Conservation (phyloP, 1,284 basidiomycete genomes). For the Ceratobasidium sp. region DNA sequence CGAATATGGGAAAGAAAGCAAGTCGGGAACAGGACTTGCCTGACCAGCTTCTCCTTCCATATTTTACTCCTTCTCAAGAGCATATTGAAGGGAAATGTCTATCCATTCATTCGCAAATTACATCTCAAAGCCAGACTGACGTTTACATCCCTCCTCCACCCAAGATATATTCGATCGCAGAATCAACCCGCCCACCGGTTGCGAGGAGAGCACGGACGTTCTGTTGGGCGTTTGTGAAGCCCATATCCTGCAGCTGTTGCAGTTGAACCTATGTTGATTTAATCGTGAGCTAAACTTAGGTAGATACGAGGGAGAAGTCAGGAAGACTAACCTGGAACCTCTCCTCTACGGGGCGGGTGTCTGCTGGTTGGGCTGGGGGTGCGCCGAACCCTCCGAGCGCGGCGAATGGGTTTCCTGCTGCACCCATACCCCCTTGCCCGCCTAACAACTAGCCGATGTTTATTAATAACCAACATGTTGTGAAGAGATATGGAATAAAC, state of each 20-base stretch:
- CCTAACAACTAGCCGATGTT: slow-evolving; percentile 44
- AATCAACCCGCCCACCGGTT: slow-evolving; percentile 89
- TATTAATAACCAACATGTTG: no score
- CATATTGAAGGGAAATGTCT: no score
- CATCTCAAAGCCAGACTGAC: not conserved
- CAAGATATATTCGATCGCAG: slow-evolving; percentile 92
- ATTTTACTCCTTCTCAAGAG: no score
- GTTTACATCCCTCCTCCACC: slow-evolving; percentile 72
- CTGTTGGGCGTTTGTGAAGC: slow-evolving; percentile 85
- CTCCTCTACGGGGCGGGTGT: slow-evolving; percentile 85
- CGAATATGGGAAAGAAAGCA: no score
- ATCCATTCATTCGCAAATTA: no score
- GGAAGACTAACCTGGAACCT: slow-evolving; percentile 78
- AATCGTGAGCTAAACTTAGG: not conserved
- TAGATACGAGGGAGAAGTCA: not conserved
- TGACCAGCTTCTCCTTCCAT: no score
- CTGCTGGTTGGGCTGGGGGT: slow-evolving; percentile 62
- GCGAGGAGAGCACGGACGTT: slow-evolving; percentile 90
- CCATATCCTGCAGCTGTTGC: slow-evolving; percentile 90
- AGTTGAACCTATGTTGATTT: slow-evolving; percentile 47
- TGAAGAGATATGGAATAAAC: no score
- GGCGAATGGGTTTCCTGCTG: slow-evolving; percentile 43
- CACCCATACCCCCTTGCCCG: slow-evolving; percentile 44
- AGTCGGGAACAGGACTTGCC: no score
- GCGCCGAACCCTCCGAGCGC: slow-evolving; percentile 50